phyloP scores from a whole-genome alignment of 768 basidiomycete species.

The Rhodosporidiobolus odoratus region DNA sequence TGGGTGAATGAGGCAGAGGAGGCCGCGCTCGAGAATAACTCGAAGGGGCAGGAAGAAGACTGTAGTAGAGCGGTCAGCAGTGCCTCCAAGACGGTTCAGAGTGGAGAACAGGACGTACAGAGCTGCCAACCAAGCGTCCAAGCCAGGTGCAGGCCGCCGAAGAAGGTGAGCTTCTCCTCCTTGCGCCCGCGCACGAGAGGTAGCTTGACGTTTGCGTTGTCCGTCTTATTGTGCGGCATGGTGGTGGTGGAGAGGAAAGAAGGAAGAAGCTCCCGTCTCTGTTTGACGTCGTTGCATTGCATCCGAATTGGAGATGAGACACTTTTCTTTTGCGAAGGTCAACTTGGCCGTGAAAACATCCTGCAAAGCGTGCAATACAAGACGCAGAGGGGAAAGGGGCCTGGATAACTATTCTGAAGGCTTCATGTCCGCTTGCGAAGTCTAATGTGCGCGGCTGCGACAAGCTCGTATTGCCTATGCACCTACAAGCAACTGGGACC shows the following conservation, averaged over 20 bases:
- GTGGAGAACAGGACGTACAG: not conserved
- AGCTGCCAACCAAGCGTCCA: not conserved
- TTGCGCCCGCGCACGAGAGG: not conserved
- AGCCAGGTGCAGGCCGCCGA: not conserved
- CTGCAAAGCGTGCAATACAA: too few relatives aligned
- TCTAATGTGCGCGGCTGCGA: too few relatives aligned
- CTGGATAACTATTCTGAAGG: too few relatives aligned
- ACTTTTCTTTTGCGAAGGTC: too few relatives aligned
- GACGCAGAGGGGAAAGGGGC: too few relatives aligned
- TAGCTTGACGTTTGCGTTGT: not conserved
- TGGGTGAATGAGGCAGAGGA: not conserved
- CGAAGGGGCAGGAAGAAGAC: slow-evolving; percentile 17
- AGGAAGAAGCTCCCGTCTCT: not conserved
- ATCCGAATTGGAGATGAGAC: not conserved
- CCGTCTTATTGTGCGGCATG: not conserved
- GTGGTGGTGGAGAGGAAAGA: not conserved
- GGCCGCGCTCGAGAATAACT: not conserved
- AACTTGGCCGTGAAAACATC: too few relatives aligned
- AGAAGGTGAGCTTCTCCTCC: not conserved
- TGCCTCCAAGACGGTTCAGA: not conserved
- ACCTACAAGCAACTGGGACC: too few relatives aligned
- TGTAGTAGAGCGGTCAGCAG: not conserved
- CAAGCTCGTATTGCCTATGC: too few relatives aligned
- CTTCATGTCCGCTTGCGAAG: too few relatives aligned
- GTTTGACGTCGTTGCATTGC: not conserved